Percentiles rank a stretch among this genome's conserved stretches.
Evolutionary conservation across 2,329 filamentous ascomycete species (phyloP).

Genomic region (Leptographium flavum): DNA sequence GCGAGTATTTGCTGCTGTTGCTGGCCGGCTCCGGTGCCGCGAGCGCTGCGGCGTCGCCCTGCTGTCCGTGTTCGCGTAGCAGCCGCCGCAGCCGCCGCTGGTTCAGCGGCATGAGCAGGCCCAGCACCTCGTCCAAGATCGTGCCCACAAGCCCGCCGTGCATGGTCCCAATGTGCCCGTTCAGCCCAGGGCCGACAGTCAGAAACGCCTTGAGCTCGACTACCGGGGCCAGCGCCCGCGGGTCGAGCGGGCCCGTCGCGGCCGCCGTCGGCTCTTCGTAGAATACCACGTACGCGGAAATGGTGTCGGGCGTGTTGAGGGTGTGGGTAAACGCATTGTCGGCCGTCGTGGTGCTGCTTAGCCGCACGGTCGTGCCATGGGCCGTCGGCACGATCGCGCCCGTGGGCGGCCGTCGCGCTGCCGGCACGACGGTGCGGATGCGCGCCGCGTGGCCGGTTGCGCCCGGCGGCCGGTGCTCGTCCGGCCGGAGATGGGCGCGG

Average conservation of each 20-base stretch:
- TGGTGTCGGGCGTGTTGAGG: slow-evolving; percentile 33
- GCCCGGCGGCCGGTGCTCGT: slow-evolving; percentile 10
- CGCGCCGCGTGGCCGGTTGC: slow-evolving; percentile 4
- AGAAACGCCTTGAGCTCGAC: slow-evolving; percentile 20
- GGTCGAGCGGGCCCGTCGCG: not conserved
- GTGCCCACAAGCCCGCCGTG: slow-evolving; percentile 45
- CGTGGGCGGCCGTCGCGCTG: slow-evolving; percentile 8
- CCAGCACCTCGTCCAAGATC: slow-evolving; percentile 44
- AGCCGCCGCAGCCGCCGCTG: slow-evolving; percentile 4
- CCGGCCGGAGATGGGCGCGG: slow-evolving; percentile 24
- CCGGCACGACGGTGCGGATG: slow-evolving; percentile 23
- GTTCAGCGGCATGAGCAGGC: slow-evolving; percentile 32
- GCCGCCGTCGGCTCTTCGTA: slow-evolving; percentile 20
- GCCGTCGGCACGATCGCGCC: no score
- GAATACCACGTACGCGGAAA: slow-evolving; percentile 29
- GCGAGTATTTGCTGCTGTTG: no score
- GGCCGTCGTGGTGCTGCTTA: not conserved
- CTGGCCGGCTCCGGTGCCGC: not conserved
- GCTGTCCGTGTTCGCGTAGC: not conserved
- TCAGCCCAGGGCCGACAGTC: slow-evolving; percentile 33
- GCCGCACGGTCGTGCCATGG: slow-evolving; percentile 1
- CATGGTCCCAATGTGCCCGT: slow-evolving; percentile 34
- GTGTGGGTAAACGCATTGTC: slow-evolving; percentile 27
- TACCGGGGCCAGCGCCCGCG: slow-evolving; percentile 6
- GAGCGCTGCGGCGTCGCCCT: not conserved